phyloP scores from a whole-genome alignment of 2,329 filamentous ascomycete species.

The Clonostachys solani region DNA sequence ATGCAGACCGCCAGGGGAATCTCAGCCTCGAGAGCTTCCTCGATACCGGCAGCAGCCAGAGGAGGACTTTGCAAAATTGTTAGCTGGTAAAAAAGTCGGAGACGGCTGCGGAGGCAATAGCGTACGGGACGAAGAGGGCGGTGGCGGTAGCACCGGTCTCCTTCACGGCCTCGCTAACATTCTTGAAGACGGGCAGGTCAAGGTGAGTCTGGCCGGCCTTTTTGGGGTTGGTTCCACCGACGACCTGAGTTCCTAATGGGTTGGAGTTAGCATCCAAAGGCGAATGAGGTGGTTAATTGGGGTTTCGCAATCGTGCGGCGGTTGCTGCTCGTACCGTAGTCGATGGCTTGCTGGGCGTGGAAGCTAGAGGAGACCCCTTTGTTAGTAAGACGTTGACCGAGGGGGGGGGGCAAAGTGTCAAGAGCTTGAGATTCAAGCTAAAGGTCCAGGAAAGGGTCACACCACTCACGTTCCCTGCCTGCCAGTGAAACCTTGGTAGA shows the following conservation, averaged over 20 bases:
- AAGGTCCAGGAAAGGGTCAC: background rate
- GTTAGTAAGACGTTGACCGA: too few species aligned
- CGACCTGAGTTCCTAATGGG: constrained; percentile 80
- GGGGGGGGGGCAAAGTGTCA: too few species aligned
- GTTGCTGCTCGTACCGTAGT: constrained; percentile 70
- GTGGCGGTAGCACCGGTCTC: constrained; percentile 87
- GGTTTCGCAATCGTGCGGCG: constrained; percentile 1
- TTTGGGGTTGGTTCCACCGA: constrained; percentile 98
- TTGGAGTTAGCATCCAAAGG: too few species aligned
- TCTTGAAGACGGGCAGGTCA: constrained; percentile 87
- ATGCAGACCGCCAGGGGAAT: constrained; percentile 95
- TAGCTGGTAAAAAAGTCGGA: background rate
- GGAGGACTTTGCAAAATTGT: constrained; percentile 59
- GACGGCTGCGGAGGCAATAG: background rate
- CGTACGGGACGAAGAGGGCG: constrained; percentile 93
- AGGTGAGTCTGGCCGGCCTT: constrained; percentile 92
- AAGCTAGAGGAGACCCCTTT: constrained; percentile 55
- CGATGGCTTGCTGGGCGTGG: constrained; percentile 95
- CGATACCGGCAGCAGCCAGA: constrained; percentile 88
- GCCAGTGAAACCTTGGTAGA: constrained; percentile 97
- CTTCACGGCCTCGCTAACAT: constrained; percentile 83
- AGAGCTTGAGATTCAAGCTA: too few species aligned
- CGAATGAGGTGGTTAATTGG: too few species aligned
- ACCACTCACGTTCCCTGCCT: constrained; percentile 84
- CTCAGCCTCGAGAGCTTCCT: constrained; percentile 92